Percentiles rank a stretch among this genome's conserved stretches.
phyloP scores from a whole-genome alignment of 202 grass and related monocot species.

The Setaria italica region DNA sequence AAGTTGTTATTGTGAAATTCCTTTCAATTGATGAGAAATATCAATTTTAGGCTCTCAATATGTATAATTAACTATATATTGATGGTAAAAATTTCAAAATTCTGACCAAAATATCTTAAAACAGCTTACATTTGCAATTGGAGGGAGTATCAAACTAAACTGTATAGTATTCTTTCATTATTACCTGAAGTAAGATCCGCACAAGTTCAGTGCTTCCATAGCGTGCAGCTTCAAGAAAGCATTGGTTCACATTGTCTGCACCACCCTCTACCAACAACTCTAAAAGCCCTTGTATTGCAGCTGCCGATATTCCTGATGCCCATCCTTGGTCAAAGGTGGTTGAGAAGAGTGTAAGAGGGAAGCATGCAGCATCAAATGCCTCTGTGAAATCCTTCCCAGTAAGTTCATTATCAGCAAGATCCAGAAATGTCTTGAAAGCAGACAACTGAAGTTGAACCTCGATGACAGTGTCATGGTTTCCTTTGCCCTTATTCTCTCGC shows the following conservation, averaged over 20 bases:
- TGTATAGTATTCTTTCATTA: constrained; percentile 24
- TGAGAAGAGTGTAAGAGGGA: constrained; percentile 93
- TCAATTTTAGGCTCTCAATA: background rate
- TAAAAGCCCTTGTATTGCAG: constrained; percentile 80
- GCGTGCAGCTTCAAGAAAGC: constrained; percentile 96
- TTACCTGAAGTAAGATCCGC: constrained; percentile 92
- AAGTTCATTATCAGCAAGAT: constrained; percentile 88
- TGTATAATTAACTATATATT: background rate
- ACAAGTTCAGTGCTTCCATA: constrained; percentile 98
- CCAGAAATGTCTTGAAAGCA: constrained; percentile 93
- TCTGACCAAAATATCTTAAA: background rate
- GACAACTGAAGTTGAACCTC: constrained; percentile 84
- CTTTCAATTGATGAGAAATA: background rate
- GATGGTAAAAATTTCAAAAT: background rate
- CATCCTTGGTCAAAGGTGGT: constrained; percentile 85
- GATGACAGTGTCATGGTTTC: constrained; percentile 73
- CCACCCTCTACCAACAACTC: constrained; percentile 97
- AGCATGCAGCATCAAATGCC: constrained; percentile 98
- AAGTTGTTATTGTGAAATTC: background rate
- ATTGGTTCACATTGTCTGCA: constrained; percentile 98
- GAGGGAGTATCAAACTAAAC: background rate
- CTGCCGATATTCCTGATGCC: constrained; percentile 76
- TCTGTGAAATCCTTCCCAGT: constrained; percentile 98
- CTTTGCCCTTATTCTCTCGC: constrained; percentile 60
- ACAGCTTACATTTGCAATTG: background rate